These are phyloP conservation scores for Artemisia tridentata DNA, from an alignment of 129 eudicot species.

Conservation along the genomic window DNA sequence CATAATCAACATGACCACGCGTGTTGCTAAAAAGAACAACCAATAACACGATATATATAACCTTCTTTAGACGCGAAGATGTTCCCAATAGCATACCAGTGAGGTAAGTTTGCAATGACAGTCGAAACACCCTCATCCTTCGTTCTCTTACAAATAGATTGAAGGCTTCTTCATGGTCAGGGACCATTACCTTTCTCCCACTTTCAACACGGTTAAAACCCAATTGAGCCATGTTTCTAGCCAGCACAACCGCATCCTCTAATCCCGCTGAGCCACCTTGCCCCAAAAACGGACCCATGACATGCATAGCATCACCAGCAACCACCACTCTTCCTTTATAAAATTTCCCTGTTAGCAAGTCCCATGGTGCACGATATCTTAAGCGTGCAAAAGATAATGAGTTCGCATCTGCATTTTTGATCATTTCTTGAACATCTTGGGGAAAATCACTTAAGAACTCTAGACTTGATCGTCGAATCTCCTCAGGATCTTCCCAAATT, in stretches of 20 bases:
- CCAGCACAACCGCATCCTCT: constrained; percentile 68
- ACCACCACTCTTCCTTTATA: constrained; percentile 45
- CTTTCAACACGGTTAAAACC: constrained; percentile 8
- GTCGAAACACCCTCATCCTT: constrained; percentile 44
- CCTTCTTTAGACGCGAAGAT: constrained; percentile 30
- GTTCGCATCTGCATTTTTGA: constrained; percentile 5
- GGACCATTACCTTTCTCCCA: constrained; percentile 1
- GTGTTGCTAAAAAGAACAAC: constrained; percentile 33
- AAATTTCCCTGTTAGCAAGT: constrained; percentile 42
- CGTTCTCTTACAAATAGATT: constrained; percentile 39
- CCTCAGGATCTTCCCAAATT: constrained; percentile 35
- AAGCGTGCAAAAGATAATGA: constrained; percentile 41
- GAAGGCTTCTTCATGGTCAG: constrained; percentile 34
- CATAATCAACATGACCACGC: constrained; percentile 44
- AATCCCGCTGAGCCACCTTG: constrained; percentile 75
- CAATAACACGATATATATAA: constrained; percentile 33
- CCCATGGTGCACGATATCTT: constrained; percentile 70
- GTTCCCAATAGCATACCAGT: constrained; percentile 33
- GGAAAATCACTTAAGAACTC: constrained; percentile 34
- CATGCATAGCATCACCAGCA: constrained; percentile 77
- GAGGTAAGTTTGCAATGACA: constrained; percentile 53
- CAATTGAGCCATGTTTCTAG: constrained; percentile 42
- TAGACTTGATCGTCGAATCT: constrained; percentile 32
- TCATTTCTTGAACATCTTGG: constrained; percentile 38
- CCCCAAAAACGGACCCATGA: constrained; percentile 73